phyloP scores from a whole-genome alignment of 257 asterid genomes.

The Pogostemon cablin region DNA sequence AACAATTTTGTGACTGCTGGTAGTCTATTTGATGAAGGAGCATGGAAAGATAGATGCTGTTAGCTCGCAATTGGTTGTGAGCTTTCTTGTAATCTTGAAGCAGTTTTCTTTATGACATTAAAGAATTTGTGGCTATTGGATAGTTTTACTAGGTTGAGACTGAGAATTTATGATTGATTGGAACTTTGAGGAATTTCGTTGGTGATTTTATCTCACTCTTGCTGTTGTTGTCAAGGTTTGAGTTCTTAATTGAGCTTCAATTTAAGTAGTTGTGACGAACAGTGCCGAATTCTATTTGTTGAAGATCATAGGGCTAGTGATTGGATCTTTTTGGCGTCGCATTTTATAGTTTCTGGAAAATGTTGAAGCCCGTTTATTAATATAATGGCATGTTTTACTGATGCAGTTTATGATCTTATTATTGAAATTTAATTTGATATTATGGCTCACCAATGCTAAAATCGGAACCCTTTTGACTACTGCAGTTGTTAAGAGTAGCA shows the following conservation, averaged over 20 bases:
- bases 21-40: slow-evolving; percentile 14
- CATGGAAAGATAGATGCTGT: slow-evolving; percentile 20
- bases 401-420: slow-evolving; percentile 1
- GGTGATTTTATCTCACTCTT: slow-evolving; percentile 9
- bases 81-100: slow-evolving; percentile 24
- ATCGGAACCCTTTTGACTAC: slow-evolving; percentile 1
- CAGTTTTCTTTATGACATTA: not conserved
- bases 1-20: slow-evolving; percentile 29
- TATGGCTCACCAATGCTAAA: slow-evolving; percentile 33
- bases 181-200: slow-evolving; percentile 1
- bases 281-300: no score
- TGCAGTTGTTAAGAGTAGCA: slow-evolving; percentile 27
- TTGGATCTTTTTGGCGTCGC: no score
- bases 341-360: no score
- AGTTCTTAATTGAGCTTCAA: slow-evolving; percentile 25
- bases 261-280: no score
- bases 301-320: no score
- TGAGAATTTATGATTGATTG: slow-evolving; percentile 9
- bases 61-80: slow-evolving; percentile 30
- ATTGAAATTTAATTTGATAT: not conserved
- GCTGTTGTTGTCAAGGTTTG: slow-evolving; percentile 1
- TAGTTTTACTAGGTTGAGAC: slow-evolving; percentile 18
- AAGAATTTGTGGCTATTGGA: not conserved
- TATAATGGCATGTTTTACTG: not conserved
- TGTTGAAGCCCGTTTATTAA: slow-evolving; percentile 4